A percentile compares a stretch with the other conserved stretches of the same genome.
phyloP scores from a whole-genome alignment of 2,329 filamentous ascomycete species.

The Juglanconis juglandina region DNA sequence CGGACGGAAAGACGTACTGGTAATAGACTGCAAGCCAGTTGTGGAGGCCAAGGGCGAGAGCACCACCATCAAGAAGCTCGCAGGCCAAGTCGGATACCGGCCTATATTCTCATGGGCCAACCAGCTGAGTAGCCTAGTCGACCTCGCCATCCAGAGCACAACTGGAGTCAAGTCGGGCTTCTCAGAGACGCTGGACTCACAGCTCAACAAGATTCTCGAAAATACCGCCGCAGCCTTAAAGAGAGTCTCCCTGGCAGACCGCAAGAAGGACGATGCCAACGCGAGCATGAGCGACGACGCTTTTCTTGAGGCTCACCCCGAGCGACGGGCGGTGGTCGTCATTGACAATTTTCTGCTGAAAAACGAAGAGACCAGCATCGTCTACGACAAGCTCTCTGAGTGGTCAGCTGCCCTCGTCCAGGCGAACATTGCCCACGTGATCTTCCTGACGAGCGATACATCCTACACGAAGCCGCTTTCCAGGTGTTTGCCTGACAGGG shows the following conservation, averaged over 20 bases:
- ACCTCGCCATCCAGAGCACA: conserved; percentile 88
- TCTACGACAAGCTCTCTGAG: conserved; percentile 79
- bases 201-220: conserved; percentile 84
- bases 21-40: conserved; percentile 91
- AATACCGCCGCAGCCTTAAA: conserved; percentile 78
- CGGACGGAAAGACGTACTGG: conserved; percentile 70
- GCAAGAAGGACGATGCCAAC: conserved; percentile 72
- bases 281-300: conserved; percentile 73
- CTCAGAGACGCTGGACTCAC: conserved; percentile 85
- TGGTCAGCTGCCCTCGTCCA: conserved; percentile 86
- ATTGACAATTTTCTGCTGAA: conserved; percentile 91
- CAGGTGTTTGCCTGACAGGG: conserved; percentile 83
- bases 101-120: conserved; percentile 97
- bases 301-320: conserved; percentile 85
- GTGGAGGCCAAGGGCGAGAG: conserved; percentile 87
- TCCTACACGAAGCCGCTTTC: conserved; percentile 84
- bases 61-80: conserved; percentile 77
- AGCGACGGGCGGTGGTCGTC: conserved; percentile 76
- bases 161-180: conserved; percentile 94
- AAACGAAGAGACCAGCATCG: conserved; percentile 59
- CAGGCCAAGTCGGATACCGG: conserved; percentile 79
- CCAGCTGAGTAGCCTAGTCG: conserved; percentile 85
- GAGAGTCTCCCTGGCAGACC: conserved; percentile 66
- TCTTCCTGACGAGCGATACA: conserved; percentile 88
- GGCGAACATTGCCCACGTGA: conserved; percentile 85